These are phyloP conservation scores for Terana coerulea DNA, from an alignment of 768 basidiomycete genomes.

Conservation along the genomic window DNA sequence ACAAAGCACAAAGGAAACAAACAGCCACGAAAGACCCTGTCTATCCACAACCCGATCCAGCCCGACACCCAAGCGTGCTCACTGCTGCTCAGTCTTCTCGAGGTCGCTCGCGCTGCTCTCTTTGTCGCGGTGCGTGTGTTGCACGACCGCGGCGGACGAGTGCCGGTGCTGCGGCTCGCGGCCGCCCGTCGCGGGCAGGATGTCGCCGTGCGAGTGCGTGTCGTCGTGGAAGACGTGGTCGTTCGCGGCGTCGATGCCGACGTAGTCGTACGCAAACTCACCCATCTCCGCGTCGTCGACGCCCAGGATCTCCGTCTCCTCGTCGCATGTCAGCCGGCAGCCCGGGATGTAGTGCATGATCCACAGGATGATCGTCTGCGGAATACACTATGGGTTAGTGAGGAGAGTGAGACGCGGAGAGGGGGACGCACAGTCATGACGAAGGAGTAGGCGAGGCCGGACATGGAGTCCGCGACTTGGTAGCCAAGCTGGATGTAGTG, in stretches of 20 bases:
- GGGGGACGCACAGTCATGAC: slow-evolving; percentile 59
- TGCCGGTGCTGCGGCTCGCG: slow-evolving; percentile 33
- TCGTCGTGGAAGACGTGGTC: slow-evolving; percentile 25
- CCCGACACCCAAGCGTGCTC: too few relatives aligned
- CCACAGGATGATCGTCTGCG: slow-evolving; percentile 77
- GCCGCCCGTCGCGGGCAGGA: slow-evolving; percentile 25
- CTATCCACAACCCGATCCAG: too few relatives aligned
- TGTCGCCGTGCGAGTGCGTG: slow-evolving; percentile 29
- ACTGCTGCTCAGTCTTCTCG: too few relatives aligned
- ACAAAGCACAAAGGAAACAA: too few relatives aligned
- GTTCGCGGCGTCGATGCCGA: slow-evolving; percentile 32
- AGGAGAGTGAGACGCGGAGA: not conserved
- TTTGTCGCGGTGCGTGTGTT: slow-evolving; percentile 6
- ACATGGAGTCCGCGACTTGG: slow-evolving; percentile 72
- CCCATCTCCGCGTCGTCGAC: slow-evolving; percentile 74
- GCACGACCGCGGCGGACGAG: slow-evolving; percentile 3
- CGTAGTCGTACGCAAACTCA: slow-evolving; percentile 52
- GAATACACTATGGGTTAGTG: not conserved
- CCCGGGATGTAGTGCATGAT: slow-evolving; percentile 86
- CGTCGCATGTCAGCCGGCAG: slow-evolving; percentile 62
- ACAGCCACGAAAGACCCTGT: too few relatives aligned
- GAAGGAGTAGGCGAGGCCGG: slow-evolving; percentile 69
- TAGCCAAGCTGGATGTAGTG: slow-evolving; percentile 81
- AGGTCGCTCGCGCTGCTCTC: slow-evolving; percentile 10
- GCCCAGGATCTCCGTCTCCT: slow-evolving; percentile 73